These are phyloP conservation scores for Zalaria obscura DNA, from an alignment of 2,329 filamentous ascomycete genomes.

Conservation along the genomic window DNA sequence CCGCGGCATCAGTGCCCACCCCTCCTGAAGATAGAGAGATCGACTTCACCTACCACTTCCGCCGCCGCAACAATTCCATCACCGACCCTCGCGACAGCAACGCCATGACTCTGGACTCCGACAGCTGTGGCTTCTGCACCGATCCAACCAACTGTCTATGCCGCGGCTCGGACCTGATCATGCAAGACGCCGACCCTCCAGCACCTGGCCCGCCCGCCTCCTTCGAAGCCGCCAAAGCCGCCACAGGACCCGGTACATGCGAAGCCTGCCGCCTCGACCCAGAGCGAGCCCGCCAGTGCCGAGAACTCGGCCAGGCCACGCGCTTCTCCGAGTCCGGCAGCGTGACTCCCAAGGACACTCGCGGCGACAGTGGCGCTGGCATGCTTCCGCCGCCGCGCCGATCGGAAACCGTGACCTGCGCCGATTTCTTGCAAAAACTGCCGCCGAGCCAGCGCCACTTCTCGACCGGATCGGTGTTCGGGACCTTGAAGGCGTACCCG, in stretches of 20 bases:
- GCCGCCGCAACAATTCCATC: background rate
- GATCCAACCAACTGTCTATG: conserved; percentile 6
- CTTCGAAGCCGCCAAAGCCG: conserved; percentile 3
- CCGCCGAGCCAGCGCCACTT: conserved; percentile 1
- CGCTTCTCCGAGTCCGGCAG: background rate
- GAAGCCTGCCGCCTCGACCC: conserved; percentile 8
- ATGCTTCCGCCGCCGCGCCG: background rate
- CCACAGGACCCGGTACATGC: conserved; percentile 7
- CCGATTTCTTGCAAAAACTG: conserved; percentile 6
- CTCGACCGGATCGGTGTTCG: conserved; percentile 1
- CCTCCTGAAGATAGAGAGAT: conserved; percentile 7
- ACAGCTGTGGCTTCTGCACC: conserved; percentile 8
- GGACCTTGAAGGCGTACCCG: conserved; percentile 5
- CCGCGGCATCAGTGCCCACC: background rate
- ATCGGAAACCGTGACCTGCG: conserved; percentile 5
- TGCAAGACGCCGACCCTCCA: conserved; percentile 1
- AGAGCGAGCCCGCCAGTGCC: conserved; percentile 7
- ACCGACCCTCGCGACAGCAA: background rate
- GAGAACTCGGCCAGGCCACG: conserved; percentile 5
- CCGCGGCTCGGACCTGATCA: conserved; percentile 2
- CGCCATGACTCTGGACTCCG: conserved; percentile 1
- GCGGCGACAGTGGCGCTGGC: background rate
- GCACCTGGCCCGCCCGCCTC: conserved; percentile 2
- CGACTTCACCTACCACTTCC: conserved; percentile 6
- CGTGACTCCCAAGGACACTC: too few species aligned